Conservation (phyloP, 768 basidiomycete species). For the Termitomyces sp. region DNA sequence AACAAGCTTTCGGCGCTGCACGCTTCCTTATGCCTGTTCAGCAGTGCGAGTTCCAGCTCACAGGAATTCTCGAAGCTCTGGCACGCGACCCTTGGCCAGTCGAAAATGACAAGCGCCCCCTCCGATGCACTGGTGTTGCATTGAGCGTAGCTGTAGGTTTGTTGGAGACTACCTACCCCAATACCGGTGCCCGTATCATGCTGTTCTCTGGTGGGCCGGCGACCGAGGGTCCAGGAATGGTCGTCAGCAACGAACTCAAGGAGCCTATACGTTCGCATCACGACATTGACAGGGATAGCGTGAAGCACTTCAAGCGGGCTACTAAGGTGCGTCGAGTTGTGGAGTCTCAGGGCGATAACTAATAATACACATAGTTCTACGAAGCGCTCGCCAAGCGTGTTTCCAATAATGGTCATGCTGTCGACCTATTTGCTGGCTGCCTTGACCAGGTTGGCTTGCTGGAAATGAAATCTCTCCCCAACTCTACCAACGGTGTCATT, state of each 20-base stretch:
- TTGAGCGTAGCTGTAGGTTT: slow-evolving; percentile 90
- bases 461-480: slow-evolving; percentile 95
- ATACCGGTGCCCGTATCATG: slow-evolving; percentile 96
- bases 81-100: slow-evolving; percentile 96
- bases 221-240: slow-evolving; percentile 96
- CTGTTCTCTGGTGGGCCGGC: slow-evolving; percentile 92
- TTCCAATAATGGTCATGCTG: slow-evolving; percentile 90
- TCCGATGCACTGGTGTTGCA: slow-evolving; percentile 94
- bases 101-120: slow-evolving; percentile 85
- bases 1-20: slow-evolving; percentile 77
- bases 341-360: background rate
- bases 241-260: slow-evolving; percentile 91
- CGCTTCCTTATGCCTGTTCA: slow-evolving; percentile 89
- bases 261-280: slow-evolving; percentile 98
- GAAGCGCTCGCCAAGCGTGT: slow-evolving; percentile 90
- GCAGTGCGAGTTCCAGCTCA: slow-evolving; percentile 95
- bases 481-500: slow-evolving; percentile 95
- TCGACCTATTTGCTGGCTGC: slow-evolving; percentile 96
- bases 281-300: slow-evolving; percentile 95
- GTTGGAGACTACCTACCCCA: slow-evolving; percentile 92
- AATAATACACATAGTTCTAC: slow-evolving; percentile 65
- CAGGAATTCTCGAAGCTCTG: slow-evolving; percentile 84
- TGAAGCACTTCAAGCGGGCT: slow-evolving; percentile 96
- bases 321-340: slow-evolving; percentile 61
- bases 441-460: slow-evolving; percentile 95